phyloP scores from a whole-genome alignment of 306 rosid genomes.

The Urtica urens region DNA sequence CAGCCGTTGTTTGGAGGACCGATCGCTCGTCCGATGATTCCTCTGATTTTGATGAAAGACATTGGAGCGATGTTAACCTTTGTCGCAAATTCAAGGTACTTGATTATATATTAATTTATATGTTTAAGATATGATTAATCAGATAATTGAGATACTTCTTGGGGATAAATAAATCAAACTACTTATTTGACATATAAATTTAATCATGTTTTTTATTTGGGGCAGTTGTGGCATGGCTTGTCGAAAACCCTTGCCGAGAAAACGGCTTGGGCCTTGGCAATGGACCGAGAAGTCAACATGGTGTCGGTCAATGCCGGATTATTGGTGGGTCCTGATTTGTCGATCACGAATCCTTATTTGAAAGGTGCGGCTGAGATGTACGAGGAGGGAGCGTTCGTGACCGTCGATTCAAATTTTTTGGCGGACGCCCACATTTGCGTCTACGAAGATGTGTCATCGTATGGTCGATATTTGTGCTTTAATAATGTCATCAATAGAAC shows the following conservation, averaged over 20 bases:
- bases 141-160: background rate
- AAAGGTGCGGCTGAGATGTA: conserved; percentile 98
- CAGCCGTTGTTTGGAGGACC: conserved; percentile 75
- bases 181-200: background rate
- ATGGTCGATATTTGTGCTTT: conserved; percentile 87
- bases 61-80: conserved; percentile 68
- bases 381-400: conserved; percentile 66
- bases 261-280: conserved; percentile 81
- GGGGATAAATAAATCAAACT: too few species aligned
- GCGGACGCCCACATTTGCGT: conserved; percentile 58
- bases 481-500: conserved; percentile 43
- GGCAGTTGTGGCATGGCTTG: conserved; percentile 89
- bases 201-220: background rate
- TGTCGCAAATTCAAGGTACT: conserved; percentile 78
- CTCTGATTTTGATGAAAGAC: conserved; percentile 52
- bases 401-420: conserved; percentile 53
- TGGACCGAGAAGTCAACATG: conserved; percentile 82
- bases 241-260: conserved; percentile 77
- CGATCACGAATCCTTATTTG: conserved; percentile 43
- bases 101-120: background rate
- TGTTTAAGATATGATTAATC: background rate
- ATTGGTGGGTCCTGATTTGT: conserved; percentile 33
- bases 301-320: conserved; percentile 54
- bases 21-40: conserved; percentile 34
- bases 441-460: conserved; percentile 63